phyloP scores from a whole-genome alignment of 305 asterid species.

The Fraxinus xanthoxyloides region DNA sequence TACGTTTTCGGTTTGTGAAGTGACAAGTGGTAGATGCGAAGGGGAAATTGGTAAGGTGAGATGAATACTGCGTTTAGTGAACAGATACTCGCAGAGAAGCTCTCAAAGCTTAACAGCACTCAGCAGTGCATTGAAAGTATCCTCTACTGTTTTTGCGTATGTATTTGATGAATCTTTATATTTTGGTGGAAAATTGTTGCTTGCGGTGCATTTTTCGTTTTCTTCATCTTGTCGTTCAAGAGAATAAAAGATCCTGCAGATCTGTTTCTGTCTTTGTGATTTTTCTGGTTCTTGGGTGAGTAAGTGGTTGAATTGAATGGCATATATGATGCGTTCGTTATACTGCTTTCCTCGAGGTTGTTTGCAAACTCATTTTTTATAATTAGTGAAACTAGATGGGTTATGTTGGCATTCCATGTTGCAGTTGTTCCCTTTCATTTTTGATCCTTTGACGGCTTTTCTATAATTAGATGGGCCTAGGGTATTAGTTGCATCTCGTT shows the following conservation, averaged over 20 bases:
- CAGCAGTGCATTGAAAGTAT: constrained; percentile 96
- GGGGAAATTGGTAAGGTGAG: constrained; percentile 33
- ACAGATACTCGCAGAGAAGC: constrained; percentile 84
- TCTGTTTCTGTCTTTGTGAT: background rate
- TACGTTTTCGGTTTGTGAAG: constrained; percentile 10
- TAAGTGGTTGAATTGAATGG: constrained; percentile 3
- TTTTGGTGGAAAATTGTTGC: constrained; percentile 6
- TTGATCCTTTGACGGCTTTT: background rate
- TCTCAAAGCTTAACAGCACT: constrained; percentile 76
- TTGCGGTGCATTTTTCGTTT: background rate
- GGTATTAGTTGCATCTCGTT: background rate
- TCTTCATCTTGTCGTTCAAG: too few species aligned
- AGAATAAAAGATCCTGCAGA: background rate
- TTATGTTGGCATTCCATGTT: background rate
- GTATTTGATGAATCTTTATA: background rate
- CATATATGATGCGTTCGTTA: background rate
- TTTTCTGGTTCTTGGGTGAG: background rate
- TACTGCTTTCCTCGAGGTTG: background rate
- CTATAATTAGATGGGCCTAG: background rate
- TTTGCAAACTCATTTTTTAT: constrained; percentile 5
- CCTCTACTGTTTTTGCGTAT: constrained; percentile 26
- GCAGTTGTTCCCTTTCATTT: constrained; percentile 1
- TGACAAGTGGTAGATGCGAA: constrained; percentile 28
- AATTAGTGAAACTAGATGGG: background rate
- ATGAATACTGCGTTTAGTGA: constrained; percentile 76